Base-by-base conservation (phyloP, 768 basidiomycete species). In the Mrakia hoshinonis region DNA sequence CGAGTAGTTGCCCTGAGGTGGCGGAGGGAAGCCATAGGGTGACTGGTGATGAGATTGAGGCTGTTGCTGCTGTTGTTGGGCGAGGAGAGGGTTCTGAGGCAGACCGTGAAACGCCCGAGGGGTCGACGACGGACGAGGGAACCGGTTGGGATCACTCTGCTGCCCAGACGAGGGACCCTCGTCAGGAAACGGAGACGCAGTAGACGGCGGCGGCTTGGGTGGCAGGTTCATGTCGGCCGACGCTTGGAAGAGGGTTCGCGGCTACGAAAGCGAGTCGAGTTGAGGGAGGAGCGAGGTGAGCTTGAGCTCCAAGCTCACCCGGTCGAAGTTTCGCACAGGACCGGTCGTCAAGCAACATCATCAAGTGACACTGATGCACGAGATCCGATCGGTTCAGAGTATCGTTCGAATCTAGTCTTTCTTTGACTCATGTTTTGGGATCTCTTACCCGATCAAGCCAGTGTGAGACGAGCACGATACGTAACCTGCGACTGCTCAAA, bases 51-150 rank as follows among this genome's bases (percentile, higher is more conserved):
- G 34, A 36, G 36, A 38, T 20, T 39, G 58, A 55, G 54, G 54
- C 58, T 60, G 58, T 36, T 60, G 55, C 31, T 58, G 55, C 18
- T 60, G 55, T 22, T 60, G 55, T 36, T 60, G 58, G 36, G 58
- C 58, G 58, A 61, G 36, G n/a, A 61, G 58, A 18, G 58, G 58
- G 34, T 61, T 61, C 7, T n/a, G 58, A 38, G 58, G 58, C 4
- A 61, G 58, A 22, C 58, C 58, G 58, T 61, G 58, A 10, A 36
- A 3, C 20, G n/a, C 6, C 9, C 49, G 10, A 31, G 58, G 31
- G 34, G 55, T 11, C 6, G 55, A 36, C 55, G 55, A 58, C 10
- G 58, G 34, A 61, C 31, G 58, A 61, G 58, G 58, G 15, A 20
- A 36, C 31, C 31, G n/a, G 34, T 61, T 61, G 0, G 34, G 58